Percentiles rank a stretch among this genome's conserved stretches.
phyloP scores from a whole-genome alignment of 805 yeast species.

The Wickerhamiella allomyrinae region DNA sequence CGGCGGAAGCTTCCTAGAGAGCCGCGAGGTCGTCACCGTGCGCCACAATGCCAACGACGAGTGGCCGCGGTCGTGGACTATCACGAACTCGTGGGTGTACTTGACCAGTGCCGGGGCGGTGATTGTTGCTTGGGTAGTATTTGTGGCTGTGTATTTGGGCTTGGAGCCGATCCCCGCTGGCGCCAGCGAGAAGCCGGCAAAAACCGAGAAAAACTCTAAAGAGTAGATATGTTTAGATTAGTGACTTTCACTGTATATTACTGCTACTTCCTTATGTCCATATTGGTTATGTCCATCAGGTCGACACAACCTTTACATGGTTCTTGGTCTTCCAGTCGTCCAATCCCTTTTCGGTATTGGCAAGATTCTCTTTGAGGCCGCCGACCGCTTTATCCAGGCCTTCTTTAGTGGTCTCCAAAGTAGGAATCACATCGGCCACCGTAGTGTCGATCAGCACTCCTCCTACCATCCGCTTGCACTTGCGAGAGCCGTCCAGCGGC shows the following conservation, averaged over 20 bases:
- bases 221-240: too few species aligned
- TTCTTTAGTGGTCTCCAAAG: constrained; percentile 40
- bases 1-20: constrained; percentile 57
- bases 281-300: not conserved
- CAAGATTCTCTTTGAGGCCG: constrained; percentile 29
- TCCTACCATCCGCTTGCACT: constrained; percentile 87
- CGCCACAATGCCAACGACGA: constrained; percentile 95
- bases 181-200: too few species aligned
- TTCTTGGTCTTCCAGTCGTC: constrained; percentile 37
- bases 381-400: constrained; percentile 33
- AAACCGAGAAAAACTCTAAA: too few species aligned
- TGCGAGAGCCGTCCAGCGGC: constrained; percentile 42
- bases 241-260: not conserved
- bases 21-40: constrained; percentile 59
- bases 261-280: constrained; percentile 8
- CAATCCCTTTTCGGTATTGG: constrained; percentile 30
- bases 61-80: constrained; percentile 83
- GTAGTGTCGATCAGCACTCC: constrained; percentile 77
- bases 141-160: constrained; percentile 49
- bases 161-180: constrained; percentile 1
- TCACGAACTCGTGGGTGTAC: constrained; percentile 88
- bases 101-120: constrained; percentile 58
- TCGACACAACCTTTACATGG: constrained; percentile 34
- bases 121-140: constrained; percentile 59
- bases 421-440: constrained; percentile 60